Percentiles rank a stretch among this genome's conserved stretches.
Evolutionary conservation across 441 rosid genomes (phyloP).

Genomic region (Manihot esculenta): DNA sequence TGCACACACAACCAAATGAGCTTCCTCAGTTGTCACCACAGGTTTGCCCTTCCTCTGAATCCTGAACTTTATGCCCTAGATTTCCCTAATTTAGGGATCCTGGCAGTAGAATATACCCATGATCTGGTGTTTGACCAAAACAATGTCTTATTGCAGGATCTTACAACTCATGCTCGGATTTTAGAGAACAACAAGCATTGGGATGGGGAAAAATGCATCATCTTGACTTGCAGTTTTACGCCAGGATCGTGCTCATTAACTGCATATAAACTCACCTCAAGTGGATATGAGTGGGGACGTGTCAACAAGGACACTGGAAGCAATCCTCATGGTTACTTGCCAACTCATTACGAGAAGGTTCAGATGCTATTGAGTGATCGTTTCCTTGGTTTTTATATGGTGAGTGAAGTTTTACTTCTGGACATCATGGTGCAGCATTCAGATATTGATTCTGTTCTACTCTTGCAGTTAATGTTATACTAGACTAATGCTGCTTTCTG

Average conservation of each 20-base stretch:
- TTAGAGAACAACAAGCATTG: conserved; percentile 93
- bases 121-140: background rate
- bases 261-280: conserved; percentile 87
- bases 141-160: conserved; percentile 49
- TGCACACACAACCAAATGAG: conserved; percentile 99
- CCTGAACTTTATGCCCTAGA: background rate
- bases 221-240: conserved; percentile 96
- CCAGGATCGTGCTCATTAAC: conserved; percentile 97
- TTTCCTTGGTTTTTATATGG: conserved; percentile 98
- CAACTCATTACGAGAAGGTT: conserved; percentile 96
- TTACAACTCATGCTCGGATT: conserved; percentile 75
- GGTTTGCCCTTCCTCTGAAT: conserved; percentile 35
- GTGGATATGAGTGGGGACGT: conserved; percentile 97
- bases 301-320: conserved; percentile 87
- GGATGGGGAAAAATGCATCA: conserved; percentile 96
- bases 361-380: conserved; percentile 96
- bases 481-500: background rate
- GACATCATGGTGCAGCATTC: background rate
- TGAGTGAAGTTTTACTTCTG: conserved; percentile 25
- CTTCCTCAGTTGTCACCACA: conserved; percentile 97
- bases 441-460: background rate
- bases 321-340: conserved; percentile 95
- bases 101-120: background rate
- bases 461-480: background rate
- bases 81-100: background rate